Evolutionary conservation across 1,284 basidiomycete species (phyloP).

Genomic region (Golubevia sp.): DNA sequence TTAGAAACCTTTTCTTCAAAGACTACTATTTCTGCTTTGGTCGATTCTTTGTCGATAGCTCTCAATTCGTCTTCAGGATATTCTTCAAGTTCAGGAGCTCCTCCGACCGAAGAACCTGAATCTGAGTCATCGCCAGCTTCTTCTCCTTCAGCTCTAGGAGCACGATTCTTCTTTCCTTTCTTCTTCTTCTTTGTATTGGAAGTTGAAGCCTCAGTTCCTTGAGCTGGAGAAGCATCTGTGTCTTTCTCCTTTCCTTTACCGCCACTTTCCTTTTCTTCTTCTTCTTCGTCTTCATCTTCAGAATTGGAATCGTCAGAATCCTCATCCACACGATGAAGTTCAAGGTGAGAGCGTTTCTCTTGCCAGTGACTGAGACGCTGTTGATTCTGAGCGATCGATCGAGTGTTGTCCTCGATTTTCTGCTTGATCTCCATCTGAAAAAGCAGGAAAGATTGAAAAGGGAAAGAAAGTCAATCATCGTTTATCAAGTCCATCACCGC

Average conservation of each 20-base stretch:
- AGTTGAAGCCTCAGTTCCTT: neutral
- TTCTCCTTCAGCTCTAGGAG: conserved; percentile 6
- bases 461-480: neutral
- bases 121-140: conserved; percentile 4
- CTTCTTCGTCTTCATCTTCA: conserved; percentile 2
- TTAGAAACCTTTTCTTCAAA: conserved; percentile 39
- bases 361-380: conserved; percentile 39
- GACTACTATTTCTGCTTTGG: conserved; percentile 29
- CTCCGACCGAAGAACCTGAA: conserved; percentile 12
- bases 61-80: conserved; percentile 44
- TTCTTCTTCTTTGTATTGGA: neutral
- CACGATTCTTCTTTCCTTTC: conserved; percentile 14
- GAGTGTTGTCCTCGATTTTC: conserved; percentile 48
- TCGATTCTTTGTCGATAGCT: conserved; percentile 29
- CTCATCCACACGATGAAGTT: conserved; percentile 42
- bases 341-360: conserved; percentile 31
- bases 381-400: conserved; percentile 33
- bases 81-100: conserved; percentile 20
- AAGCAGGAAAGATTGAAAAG: neutral
- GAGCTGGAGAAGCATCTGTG: neutral
- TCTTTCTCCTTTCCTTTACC: conserved; percentile 15
- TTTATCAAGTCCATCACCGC: neutral
- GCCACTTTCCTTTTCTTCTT: conserved; percentile 8
- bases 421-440: conserved; percentile 51
- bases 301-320: conserved; percentile 22